A percentile compares a stretch with the other conserved stretches of the same genome.
Evolutionary conservation across 345 rosid species (phyloP).

Genomic region (Camelina neglecta): DNA sequence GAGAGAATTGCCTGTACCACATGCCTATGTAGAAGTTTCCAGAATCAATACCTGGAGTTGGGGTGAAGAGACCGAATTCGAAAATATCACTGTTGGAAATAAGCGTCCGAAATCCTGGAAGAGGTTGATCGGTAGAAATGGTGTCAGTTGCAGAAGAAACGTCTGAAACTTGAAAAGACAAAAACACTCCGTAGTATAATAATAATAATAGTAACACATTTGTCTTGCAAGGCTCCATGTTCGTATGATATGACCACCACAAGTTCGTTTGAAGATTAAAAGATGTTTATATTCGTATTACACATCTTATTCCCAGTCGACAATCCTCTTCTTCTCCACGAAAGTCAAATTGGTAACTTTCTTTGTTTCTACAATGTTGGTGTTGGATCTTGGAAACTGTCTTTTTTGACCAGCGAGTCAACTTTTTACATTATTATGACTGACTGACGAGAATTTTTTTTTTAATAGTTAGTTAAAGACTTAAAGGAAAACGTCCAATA

Average conservation of each 20-base stretch:
- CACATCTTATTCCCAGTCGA: too few species aligned
- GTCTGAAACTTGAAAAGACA: background rate
- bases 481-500: too few species aligned
- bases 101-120: rapidly evolving
- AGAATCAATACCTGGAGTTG: background rate
- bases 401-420: too few species aligned
- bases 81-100: background rate
- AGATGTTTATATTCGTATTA: background rate
- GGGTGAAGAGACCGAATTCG: background rate
- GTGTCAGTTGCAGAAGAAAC: slow-evolving; percentile 1
- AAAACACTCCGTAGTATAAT: background rate
- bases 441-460: too few species aligned
- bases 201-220: background rate
- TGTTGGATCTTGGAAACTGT: too few species aligned
- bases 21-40: background rate
- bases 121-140: background rate
- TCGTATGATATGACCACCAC: too few species aligned
- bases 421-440: too few species aligned
- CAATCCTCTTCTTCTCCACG: too few species aligned
- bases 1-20: background rate
- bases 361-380: too few species aligned
- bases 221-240: background rate
- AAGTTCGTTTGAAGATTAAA: background rate
- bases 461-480: too few species aligned
- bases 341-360: too few species aligned